Percentiles rank a stretch among this genome's conserved stretches.
Conservation (phyloP, 139 green algal genomes). For the Astrephomene gubernaculifera region DNA sequence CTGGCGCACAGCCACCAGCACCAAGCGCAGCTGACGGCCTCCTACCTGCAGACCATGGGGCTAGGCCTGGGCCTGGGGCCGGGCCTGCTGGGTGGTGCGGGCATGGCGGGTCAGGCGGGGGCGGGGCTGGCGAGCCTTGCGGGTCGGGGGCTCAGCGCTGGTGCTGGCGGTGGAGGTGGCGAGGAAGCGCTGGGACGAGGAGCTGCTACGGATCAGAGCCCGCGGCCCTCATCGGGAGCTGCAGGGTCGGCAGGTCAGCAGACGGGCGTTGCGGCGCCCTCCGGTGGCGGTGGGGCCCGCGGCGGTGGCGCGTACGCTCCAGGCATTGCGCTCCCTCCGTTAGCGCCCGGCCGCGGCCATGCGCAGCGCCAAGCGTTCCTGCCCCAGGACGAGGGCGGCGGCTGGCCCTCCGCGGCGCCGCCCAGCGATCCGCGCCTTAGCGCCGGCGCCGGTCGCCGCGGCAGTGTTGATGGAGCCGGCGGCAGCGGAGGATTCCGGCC, state of each 20-base stretch:
- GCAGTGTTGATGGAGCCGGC: slow-evolving; percentile 17
- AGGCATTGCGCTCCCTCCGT: too few relatives aligned
- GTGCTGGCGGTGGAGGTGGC: neutral
- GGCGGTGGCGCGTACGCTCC: too few relatives aligned
- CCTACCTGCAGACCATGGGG: slow-evolving; percentile 9
- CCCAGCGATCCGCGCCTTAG: slow-evolving; percentile 16
- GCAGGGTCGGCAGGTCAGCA: neutral
- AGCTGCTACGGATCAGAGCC: neutral
- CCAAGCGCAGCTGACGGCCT: neutral
- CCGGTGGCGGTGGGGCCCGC: neutral
- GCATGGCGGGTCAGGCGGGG: neutral
- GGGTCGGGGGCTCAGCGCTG: slow-evolving; percentile 17
- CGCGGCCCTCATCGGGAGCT: neutral
- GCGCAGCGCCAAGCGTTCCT: neutral
- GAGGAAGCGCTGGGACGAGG: neutral
- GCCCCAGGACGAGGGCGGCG: neutral
- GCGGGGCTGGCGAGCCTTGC: neutral
- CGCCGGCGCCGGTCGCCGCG: neutral
- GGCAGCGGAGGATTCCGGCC: slow-evolving; percentile 6
- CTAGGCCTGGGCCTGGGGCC: neutral
- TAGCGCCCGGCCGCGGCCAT: too few relatives aligned
- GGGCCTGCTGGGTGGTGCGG: too few relatives aligned
- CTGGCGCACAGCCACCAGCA: neutral
- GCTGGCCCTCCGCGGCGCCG: neutral
- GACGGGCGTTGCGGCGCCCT: neutral